Base-by-base conservation (phyloP, 768 basidiomycete genomes). In the Psilocybe cubensis region DNA sequence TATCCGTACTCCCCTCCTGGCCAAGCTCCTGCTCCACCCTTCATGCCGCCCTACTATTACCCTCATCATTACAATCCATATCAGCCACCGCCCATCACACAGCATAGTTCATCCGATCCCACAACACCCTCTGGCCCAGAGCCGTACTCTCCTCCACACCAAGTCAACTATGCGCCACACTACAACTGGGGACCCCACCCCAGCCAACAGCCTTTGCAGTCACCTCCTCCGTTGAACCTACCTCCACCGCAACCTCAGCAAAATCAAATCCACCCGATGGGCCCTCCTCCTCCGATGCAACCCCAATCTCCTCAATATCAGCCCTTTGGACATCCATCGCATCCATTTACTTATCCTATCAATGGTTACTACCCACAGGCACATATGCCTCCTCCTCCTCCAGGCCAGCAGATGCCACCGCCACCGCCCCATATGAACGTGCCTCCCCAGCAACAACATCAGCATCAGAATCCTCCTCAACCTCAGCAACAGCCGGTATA, bases 1-100 rank as follows among this genome's bases (percentile, higher is more conserved):
- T 87, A 84, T 66, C 75, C 80, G 14, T 78, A 80, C 58, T 75
- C 78, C 52, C 77, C 79, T 45, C 79, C 79, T 42, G 71, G 57
- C 47, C 76, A 70, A 69, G 78, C 66, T 59, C 77, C 64, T 73
- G 70, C 66, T 58, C 70, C 67, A 25, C 61, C 77, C 23, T 75
- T 76, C 58, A 72, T 76, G 48, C 68, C 75, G n/a, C 75, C 73
- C 21, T 75, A 78, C 54, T 81, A 79, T 59, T 79, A 76, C 56
- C 68, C 71, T 1, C 68, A 66, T 14, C 63, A 52, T 6, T 73
- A 73, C 44, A 72, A 76, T 59, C 66, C 74, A 3, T 78, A 79
- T 57, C 76, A 69, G 50, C 64, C 72, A 20, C 74, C 72, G 50
- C 69, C 72, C 27, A 59, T 57, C 25, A 67, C 64, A 29, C 74